These are phyloP conservation scores for Davidsoniella virescens DNA, from an alignment of 2,329 filamentous ascomycete species.

Conservation along the genomic window DNA sequence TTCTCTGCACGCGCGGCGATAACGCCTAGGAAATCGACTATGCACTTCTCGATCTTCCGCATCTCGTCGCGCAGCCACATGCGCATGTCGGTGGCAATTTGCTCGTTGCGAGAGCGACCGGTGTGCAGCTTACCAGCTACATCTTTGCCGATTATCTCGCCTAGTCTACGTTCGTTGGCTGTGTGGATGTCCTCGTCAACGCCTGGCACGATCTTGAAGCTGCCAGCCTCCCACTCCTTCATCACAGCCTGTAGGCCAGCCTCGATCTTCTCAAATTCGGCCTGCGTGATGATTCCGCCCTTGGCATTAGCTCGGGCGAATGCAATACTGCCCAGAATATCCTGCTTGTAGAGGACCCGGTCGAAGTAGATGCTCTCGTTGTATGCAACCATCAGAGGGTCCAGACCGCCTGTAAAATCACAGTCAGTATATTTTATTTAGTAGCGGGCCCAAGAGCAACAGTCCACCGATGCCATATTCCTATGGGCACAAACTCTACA, in stretches of 20 bases:
- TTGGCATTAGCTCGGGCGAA: slow-evolving; percentile 69
- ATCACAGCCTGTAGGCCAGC: slow-evolving; percentile 44
- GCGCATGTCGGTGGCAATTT: slow-evolving; percentile 79
- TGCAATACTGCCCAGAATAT: slow-evolving; percentile 65
- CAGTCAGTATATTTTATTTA: not conserved
- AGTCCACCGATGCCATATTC: slow-evolving; percentile 8
- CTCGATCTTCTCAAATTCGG: slow-evolving; percentile 62
- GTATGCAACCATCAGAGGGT: slow-evolving; percentile 75
- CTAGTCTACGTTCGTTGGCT: slow-evolving; percentile 54
- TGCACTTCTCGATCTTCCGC: slow-evolving; percentile 47
- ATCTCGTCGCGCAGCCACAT: slow-evolving; percentile 72
- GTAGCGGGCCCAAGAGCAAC: slow-evolving; percentile 11
- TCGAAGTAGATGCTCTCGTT: slow-evolving; percentile 72
- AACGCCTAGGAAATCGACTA: slow-evolving; percentile 55
- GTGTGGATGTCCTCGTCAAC: slow-evolving; percentile 50
- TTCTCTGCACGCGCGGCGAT: slow-evolving; percentile 52
- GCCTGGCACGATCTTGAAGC: slow-evolving; percentile 34
- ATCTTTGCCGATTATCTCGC: slow-evolving; percentile 75
- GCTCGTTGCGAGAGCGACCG: slow-evolving; percentile 74
- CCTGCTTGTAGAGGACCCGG: slow-evolving; percentile 59
- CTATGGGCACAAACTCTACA: too few relatives aligned
- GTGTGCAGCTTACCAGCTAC: slow-evolving; percentile 83
- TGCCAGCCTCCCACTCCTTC: slow-evolving; percentile 35
- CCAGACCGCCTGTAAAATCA: slow-evolving; percentile 47
- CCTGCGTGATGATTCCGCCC: slow-evolving; percentile 52